phyloP scores from a whole-genome alignment of 1,284 basidiomycete genomes.

The Neonothopanus nambi region DNA sequence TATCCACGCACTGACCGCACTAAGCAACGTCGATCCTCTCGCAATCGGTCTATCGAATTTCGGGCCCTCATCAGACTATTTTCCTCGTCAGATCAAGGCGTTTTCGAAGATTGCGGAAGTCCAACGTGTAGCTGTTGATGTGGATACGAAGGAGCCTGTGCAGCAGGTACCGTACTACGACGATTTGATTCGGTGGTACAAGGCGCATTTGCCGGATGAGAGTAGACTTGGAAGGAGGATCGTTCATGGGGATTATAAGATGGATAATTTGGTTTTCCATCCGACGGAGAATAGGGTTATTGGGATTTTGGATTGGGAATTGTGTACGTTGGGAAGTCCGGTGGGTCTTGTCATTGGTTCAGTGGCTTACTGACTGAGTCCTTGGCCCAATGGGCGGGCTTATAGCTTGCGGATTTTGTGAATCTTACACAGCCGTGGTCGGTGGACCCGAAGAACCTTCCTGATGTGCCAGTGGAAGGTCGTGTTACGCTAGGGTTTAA shows the following conservation, averaged over 20 bases:
- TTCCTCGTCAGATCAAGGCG: conserved; percentile 90
- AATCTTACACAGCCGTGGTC: conserved; percentile 89
- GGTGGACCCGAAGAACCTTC: conserved; percentile 50
- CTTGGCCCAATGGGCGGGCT: too few relatives aligned
- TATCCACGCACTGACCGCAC: conserved; percentile 68
- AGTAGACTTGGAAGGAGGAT: conserved; percentile 68
- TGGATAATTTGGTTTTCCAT: conserved; percentile 95
- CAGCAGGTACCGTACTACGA: conserved; percentile 75
- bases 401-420: conserved; percentile 90
- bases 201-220: conserved; percentile 71
- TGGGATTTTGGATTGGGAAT: conserved; percentile 95
- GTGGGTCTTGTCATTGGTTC: conserved; percentile 40
- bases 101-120: conserved; percentile 72
- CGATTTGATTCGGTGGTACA: conserved; percentile 80
- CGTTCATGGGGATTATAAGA: conserved; percentile 96
- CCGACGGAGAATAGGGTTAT: conserved; percentile 90
- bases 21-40: conserved; percentile 73
- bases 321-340: conserved; percentile 91
- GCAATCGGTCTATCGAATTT: conserved; percentile 76
- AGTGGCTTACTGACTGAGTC: too few relatives aligned
- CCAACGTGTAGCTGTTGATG: conserved; percentile 66
- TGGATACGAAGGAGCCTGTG: conserved; percentile 58
- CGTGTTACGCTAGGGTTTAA: conserved; percentile 57
- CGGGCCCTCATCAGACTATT: conserved; percentile 80
- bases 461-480: conserved; percentile 14